These are phyloP conservation scores for Phaeoacremonium minimum DNA, from an alignment of 2,329 filamentous ascomycete genomes.

Conservation along the genomic window DNA sequence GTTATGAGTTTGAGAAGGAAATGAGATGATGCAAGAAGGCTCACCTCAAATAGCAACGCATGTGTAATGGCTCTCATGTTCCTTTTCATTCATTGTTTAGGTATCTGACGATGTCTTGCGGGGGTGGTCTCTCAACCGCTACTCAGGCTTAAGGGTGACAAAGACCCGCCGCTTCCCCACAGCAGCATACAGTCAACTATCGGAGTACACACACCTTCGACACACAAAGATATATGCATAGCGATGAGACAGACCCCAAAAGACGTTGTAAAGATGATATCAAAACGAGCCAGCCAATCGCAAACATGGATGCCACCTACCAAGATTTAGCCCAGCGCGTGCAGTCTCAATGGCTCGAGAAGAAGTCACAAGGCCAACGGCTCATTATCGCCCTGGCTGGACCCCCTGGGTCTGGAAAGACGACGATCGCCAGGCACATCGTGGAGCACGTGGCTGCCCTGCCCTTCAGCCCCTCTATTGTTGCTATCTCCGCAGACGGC, in stretches of 20 bases:
- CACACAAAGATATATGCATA: background rate
- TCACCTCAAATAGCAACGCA: no score
- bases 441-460: conserved; percentile 5
- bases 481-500: conserved; percentile 16
- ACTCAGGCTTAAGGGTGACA: background rate
- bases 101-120: no score
- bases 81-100: no score
- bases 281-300: background rate
- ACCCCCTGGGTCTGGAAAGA: conserved; percentile 17
- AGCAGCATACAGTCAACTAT: no score
- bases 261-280: background rate
- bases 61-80: no score
- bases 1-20: no score
- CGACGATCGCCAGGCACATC: conserved; percentile 15
- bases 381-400: conserved; percentile 16
- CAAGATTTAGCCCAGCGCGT: conserved; percentile 14
- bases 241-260: background rate
- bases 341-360: conserved; percentile 14
- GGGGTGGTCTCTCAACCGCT: no score
- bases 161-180: no score
- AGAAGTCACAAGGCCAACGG: conserved; percentile 4
- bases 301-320: conserved; percentile 19
- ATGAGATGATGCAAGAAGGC: no score
- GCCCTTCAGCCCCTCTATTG: conserved; percentile 5
- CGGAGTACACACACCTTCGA: background rate